These are phyloP conservation scores for Pyrrhoderma noxium DNA, from an alignment of 1,284 basidiomycete species.

Conservation along the genomic window DNA sequence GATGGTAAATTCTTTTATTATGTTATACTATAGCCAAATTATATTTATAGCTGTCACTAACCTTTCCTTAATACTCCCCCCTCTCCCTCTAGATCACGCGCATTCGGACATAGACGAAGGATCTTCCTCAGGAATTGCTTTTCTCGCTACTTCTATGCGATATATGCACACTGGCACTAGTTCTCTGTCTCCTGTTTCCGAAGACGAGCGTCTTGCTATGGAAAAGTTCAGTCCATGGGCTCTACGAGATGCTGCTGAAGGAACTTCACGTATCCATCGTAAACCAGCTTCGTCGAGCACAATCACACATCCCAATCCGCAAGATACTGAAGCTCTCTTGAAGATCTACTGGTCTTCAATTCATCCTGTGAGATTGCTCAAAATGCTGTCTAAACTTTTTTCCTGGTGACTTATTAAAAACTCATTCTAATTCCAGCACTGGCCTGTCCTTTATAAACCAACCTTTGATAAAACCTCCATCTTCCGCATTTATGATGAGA, in stretches of 20 bases:
- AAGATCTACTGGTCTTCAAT: slow-evolving; percentile 18
- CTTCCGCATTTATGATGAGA: slow-evolving; percentile 16
- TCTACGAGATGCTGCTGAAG: slow-evolving; percentile 10
- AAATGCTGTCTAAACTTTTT: not conserved
- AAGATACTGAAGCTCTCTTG: slow-evolving; percentile 15
- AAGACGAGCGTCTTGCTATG: slow-evolving; percentile 14
- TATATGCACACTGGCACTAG: slow-evolving; percentile 15
- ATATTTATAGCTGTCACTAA: not conserved
- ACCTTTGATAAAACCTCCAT: slow-evolving; percentile 16
- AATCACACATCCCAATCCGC: slow-evolving; percentile 10
- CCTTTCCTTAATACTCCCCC: not conserved
- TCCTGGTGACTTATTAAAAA: not conserved
- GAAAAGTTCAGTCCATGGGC: slow-evolving; percentile 17
- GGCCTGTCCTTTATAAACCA: slow-evolving; percentile 19
- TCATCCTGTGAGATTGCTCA: slow-evolving; percentile 14
- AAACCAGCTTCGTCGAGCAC: not conserved
- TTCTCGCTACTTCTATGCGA: slow-evolving; percentile 18
- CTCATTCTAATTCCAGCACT: slow-evolving; percentile 10
- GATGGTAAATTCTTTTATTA: slow-evolving; percentile 7
- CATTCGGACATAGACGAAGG: slow-evolving; percentile 18
- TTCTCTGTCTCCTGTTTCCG: slow-evolving; percentile 15
- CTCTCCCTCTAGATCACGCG: not conserved
- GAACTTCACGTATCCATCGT: slow-evolving; percentile 4
- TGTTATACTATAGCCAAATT: too few relatives aligned
- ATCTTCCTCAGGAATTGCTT: slow-evolving; percentile 18